Conservation (phyloP, 768 basidiomycete genomes). For the Amanita phalloides region DNA sequence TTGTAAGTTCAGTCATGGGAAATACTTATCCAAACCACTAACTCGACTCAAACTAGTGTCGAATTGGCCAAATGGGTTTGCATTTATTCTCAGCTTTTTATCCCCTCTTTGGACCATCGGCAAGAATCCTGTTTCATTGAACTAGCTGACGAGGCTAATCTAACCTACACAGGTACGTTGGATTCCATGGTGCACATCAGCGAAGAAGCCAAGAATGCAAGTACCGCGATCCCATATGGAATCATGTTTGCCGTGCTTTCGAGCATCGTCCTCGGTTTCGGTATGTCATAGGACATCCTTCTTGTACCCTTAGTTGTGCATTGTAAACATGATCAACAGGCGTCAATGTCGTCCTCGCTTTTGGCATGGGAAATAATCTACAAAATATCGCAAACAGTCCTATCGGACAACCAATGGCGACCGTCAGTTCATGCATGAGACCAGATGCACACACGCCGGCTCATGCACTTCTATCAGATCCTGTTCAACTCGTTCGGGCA, state of each 20-base stretch:
- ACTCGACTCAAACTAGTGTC: constrained; percentile 22
- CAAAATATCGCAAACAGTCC: constrained; percentile 26
- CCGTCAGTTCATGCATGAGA: constrained; percentile 4
- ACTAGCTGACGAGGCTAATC: not conserved
- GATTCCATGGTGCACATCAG: constrained; percentile 59
- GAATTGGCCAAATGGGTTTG: constrained; percentile 49
- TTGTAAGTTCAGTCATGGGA: constrained; percentile 21
- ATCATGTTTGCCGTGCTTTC: constrained; percentile 47
- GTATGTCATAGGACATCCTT: constrained; percentile 20
- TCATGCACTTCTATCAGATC: constrained; percentile 19
- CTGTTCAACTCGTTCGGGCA: constrained; percentile 38
- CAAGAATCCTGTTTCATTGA: constrained; percentile 7
- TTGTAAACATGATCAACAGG: constrained; percentile 16
- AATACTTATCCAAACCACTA: not conserved
- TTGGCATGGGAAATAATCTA: constrained; percentile 49
- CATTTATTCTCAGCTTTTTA: constrained; percentile 36
- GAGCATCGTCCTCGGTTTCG: constrained; percentile 48
- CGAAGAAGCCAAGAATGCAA: constrained; percentile 63
- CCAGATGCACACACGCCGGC: constrained; percentile 12
- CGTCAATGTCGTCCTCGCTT: constrained; percentile 49
- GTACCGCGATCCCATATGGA: constrained; percentile 57
- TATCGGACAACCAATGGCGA: constrained; percentile 45
- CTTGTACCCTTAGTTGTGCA: not conserved
- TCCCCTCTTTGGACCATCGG: constrained; percentile 34
- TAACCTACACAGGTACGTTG: constrained; percentile 20